These are phyloP conservation scores for Talaromyces sp. DNA, from an alignment of 2,329 filamentous ascomycete species.

Conservation along the genomic window DNA sequence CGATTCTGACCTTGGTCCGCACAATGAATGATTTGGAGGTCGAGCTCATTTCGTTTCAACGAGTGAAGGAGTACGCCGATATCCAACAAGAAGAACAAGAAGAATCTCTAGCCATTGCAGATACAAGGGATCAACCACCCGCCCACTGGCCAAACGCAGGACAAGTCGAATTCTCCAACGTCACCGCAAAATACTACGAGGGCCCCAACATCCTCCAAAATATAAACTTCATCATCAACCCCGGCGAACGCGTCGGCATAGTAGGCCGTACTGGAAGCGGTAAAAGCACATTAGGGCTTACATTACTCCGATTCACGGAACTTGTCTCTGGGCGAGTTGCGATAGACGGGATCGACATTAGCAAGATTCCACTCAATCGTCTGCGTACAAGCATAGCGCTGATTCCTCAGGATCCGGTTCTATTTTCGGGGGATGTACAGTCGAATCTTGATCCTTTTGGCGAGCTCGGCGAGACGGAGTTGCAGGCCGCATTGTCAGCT, in stretches of 20 bases:
- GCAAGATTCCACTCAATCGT: constrained; percentile 48
- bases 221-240: constrained; percentile 24
- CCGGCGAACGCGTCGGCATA: constrained; percentile 29
- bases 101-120: background rate
- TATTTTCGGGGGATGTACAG: constrained; percentile 57
- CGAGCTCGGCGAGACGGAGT: constrained; percentile 50
- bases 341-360: constrained; percentile 56
- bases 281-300: constrained; percentile 47
- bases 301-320: constrained; percentile 53
- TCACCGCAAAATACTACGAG: constrained; percentile 26
- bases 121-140: constrained; percentile 16
- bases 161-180: constrained; percentile 25
- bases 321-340: constrained; percentile 50
- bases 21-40: constrained; percentile 56
- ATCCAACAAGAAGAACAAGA: constrained; percentile 26
- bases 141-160: constrained; percentile 27
- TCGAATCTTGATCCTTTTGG: constrained; percentile 58
- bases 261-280: constrained; percentile 35
- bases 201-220: constrained; percentile 26
- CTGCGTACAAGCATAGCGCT: constrained; percentile 56
- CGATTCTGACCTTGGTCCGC: constrained; percentile 52
- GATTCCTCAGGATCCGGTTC: constrained; percentile 57
- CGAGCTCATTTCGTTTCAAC: constrained; percentile 47
- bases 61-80: constrained; percentile 25
- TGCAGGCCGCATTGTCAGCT: constrained; percentile 24